These are phyloP conservation scores for Tardiomyces blankii DNA, from an alignment of 1,139 yeast species.

Conservation along the genomic window DNA sequence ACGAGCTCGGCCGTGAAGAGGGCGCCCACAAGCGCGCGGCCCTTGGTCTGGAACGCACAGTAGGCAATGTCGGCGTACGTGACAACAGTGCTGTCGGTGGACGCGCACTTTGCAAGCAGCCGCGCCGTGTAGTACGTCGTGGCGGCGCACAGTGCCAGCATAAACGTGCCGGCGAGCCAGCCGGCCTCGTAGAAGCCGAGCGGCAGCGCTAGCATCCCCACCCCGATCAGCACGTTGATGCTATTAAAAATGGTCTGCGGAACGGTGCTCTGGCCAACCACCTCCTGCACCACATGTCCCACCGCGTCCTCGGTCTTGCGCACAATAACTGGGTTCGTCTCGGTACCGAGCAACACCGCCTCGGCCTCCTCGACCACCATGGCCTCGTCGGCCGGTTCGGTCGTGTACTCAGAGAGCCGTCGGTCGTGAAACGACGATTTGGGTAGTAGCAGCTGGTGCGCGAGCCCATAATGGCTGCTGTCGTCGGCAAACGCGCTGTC, in stretches of 20 bases:
- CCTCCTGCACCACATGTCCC: constrained; percentile 63
- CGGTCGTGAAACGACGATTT: not conserved
- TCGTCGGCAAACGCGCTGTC: constrained; percentile 11
- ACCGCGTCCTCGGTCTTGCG: constrained; percentile 60
- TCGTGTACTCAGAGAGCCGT: not conserved
- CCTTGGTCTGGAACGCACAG: constrained; percentile 57
- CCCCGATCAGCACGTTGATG: constrained; percentile 74
- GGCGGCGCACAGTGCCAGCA: constrained; percentile 46
- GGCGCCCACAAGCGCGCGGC: constrained; percentile 53
- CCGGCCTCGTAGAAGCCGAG: constrained; percentile 73
- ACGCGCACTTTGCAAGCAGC: constrained; percentile 51
- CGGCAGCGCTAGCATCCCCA: constrained; percentile 78
- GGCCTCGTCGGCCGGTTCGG: constrained; percentile 1
- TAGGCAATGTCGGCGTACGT: constrained; percentile 84
- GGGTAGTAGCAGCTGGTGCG: not conserved
- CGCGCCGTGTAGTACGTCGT: constrained; percentile 64
- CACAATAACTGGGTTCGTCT: constrained; percentile 45
- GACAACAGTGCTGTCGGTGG: constrained; percentile 63
- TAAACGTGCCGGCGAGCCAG: constrained; percentile 54
- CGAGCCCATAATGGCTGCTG: constrained; percentile 8
- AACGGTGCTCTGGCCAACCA: constrained; percentile 63
- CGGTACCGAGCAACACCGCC: constrained; percentile 28
- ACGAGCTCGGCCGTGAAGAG: constrained; percentile 66
- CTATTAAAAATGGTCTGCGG: constrained; percentile 86
- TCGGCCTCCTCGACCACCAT: constrained; percentile 16